Conservation (phyloP, 2,329 filamentous ascomycete species). For the Pochonia chlamydosporia region DNA sequence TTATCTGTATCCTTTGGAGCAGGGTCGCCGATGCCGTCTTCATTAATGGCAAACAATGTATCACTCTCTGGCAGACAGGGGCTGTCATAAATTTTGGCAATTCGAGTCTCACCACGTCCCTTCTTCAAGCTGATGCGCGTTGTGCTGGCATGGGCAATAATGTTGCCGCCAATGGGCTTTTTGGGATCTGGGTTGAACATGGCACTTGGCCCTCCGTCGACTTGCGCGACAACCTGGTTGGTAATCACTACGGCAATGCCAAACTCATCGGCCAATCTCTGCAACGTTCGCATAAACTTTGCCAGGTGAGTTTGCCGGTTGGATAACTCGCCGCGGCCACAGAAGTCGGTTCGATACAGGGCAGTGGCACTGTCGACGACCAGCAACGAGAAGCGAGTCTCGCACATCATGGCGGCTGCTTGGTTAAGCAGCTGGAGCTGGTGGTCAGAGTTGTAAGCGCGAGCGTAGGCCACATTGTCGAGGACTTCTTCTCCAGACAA, state of each 20-base stretch:
- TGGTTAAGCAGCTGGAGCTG: slow-evolving; percentile 93
- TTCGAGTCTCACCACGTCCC: slow-evolving; percentile 86
- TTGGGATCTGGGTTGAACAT: slow-evolving; percentile 99
- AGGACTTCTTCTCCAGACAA: slow-evolving; percentile 94
- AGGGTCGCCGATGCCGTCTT: slow-evolving; percentile 94
- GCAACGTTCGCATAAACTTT: slow-evolving; percentile 81
- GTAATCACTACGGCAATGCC: slow-evolving; percentile 98
- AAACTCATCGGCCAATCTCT: slow-evolving; percentile 75
- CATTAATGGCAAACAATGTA: slow-evolving; percentile 92
- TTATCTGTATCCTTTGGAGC: slow-evolving; percentile 94
- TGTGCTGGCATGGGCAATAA: slow-evolving; percentile 95
- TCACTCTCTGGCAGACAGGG: slow-evolving; percentile 95
- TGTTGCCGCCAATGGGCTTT: slow-evolving; percentile 98
- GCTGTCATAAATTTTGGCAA: slow-evolving; percentile 99
- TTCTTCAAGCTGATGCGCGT: slow-evolving; percentile 94
- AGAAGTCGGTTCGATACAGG: slow-evolving; percentile 92
- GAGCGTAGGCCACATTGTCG: slow-evolving; percentile 96
- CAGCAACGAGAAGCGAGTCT: slow-evolving; percentile 92
- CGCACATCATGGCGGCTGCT: slow-evolving; percentile 98
- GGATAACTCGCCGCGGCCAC: slow-evolving; percentile 94
- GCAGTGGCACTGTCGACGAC: slow-evolving; percentile 95
- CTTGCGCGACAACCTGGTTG: slow-evolving; percentile 97
- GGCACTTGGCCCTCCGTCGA: slow-evolving; percentile 88
- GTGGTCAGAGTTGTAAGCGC: slow-evolving; percentile 97
- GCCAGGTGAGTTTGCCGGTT: slow-evolving; percentile 83